A percentile compares a stretch with the other conserved stretches of the same genome.
Conservation (phyloP, 163 green algal genomes). For the Volvox carteri region DNA sequence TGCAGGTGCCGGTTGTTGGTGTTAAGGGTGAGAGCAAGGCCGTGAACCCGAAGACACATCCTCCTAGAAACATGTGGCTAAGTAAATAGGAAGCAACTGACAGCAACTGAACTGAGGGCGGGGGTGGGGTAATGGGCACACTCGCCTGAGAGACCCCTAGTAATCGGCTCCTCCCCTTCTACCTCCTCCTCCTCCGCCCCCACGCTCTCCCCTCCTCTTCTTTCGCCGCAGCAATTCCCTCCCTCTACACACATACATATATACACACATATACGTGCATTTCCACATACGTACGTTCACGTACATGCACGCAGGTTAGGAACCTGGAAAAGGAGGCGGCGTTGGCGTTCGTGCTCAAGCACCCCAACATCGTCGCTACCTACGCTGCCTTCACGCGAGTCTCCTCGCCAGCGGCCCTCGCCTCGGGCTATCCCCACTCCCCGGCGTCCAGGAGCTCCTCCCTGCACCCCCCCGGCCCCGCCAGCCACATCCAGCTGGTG, state of each 20-base stretch:
- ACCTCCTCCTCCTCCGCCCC: neutral
- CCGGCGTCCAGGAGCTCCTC: neutral
- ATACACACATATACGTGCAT: no score
- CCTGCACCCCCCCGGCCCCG: neutral
- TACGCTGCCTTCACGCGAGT: constrained; percentile 48
- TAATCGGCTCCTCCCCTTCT: neutral
- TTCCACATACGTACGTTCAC: no score
- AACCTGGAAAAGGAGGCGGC: constrained; percentile 59
- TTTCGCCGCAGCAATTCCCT: no score
- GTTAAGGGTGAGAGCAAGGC: no score
- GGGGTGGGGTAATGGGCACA: no score
- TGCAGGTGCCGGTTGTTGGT: no score
- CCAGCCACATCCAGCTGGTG: neutral
- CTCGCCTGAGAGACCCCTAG: no score
- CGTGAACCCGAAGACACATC: no score
- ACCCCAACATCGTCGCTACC: constrained; percentile 64
- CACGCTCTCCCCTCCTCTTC: neutral
- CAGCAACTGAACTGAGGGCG: no score
- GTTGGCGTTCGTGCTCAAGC: constrained; percentile 51
- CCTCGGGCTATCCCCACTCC: neutral
- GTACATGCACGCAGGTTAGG: neutral
- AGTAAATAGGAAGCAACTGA: no score
- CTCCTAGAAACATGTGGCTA: no score
- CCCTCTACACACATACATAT: no score
- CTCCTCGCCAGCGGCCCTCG: neutral